A percentile compares a stretch with the other conserved stretches of the same genome.
Evolutionary conservation across 2,329 filamentous ascomycete species (phyloP).

Genomic region (Fusarium sp.): DNA sequence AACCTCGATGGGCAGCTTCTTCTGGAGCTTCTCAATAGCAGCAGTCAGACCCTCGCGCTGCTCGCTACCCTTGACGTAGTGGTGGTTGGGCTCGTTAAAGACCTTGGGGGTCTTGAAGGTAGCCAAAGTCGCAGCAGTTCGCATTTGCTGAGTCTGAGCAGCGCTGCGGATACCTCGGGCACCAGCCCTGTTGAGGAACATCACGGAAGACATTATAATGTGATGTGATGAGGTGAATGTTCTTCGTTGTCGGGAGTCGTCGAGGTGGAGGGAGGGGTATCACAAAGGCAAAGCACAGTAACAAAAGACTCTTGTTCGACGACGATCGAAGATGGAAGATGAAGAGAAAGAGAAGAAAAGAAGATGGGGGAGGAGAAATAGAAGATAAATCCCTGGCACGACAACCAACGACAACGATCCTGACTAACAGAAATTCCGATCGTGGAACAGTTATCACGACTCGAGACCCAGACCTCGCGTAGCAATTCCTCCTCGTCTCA

Average conservation of each 20-base stretch:
- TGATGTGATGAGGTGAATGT: background rate
- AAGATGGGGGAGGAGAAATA: conserved; percentile 5
- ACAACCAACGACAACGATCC: conserved; percentile 6
- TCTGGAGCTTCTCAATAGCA: conserved; percentile 75
- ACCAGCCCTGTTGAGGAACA: conserved; percentile 47
- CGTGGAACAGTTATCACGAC: conserved; percentile 20
- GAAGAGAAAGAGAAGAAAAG: background rate
- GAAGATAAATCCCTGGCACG: conserved; percentile 4
- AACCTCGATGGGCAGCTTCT: conserved; percentile 76
- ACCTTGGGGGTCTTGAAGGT: conserved; percentile 89
- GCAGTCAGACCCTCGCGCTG: conserved; percentile 80
- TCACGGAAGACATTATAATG: conserved; percentile 47
- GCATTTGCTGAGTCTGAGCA: conserved; percentile 44
- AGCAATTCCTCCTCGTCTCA: conserved; percentile 4
- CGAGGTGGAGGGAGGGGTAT: conserved; percentile 31
- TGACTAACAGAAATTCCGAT: conserved; percentile 32
- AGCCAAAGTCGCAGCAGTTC: conserved; percentile 69
- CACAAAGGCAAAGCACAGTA: conserved; percentile 23
- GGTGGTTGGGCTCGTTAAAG: conserved; percentile 94
- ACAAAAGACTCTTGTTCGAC: conserved; percentile 15
- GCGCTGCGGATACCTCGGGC: conserved; percentile 45
- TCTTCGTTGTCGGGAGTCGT: conserved; percentile 29
- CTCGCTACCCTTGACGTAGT: conserved; percentile 84
- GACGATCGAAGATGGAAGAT: conserved; percentile 27
- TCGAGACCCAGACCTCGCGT: conserved; percentile 16